These are phyloP conservation scores for Sphagnum contortum DNA, from an alignment of 225 moss, liverwort and hornwort genomes.

Conservation along the genomic window DNA sequence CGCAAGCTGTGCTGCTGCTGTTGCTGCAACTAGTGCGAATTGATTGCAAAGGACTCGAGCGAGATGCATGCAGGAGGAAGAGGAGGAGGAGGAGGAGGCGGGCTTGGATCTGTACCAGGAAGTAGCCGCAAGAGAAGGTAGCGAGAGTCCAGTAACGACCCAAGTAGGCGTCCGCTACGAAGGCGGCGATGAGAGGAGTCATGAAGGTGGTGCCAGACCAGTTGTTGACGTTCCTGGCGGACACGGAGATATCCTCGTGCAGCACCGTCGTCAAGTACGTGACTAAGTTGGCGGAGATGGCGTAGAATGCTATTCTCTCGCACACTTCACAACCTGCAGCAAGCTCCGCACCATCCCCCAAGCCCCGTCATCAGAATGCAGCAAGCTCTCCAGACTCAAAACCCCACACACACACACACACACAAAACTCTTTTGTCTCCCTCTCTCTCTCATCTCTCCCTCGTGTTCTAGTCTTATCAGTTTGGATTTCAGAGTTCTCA, in stretches of 20 bases:
- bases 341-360: no score
- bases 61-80: no score
- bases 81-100: no score
- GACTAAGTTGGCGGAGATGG: conserved; percentile 87
- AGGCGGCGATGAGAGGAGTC: conserved; percentile 87
- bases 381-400: not conserved
- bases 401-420: not conserved
- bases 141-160: conserved; percentile 94
- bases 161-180: conserved; percentile 85
- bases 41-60: no score
- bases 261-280: conserved; percentile 71
- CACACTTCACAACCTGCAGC: conserved; percentile 90
- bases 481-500: no score
- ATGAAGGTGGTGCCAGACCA: conserved; percentile 95
- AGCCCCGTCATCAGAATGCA: not conserved
- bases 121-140: conserved; percentile 84
- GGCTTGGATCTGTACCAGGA: conserved; percentile 48
- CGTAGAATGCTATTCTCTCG: conserved; percentile 90
- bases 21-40: no score
- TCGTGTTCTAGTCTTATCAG: no score
- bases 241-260: conserved; percentile 72
- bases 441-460: not conserved
- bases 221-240: conserved; percentile 94
- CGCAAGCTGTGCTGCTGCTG: no score
- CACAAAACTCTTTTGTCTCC: not conserved